Base-by-base conservation (phyloP, 805 yeast species). In the Millerozyma acaciae region DNA sequence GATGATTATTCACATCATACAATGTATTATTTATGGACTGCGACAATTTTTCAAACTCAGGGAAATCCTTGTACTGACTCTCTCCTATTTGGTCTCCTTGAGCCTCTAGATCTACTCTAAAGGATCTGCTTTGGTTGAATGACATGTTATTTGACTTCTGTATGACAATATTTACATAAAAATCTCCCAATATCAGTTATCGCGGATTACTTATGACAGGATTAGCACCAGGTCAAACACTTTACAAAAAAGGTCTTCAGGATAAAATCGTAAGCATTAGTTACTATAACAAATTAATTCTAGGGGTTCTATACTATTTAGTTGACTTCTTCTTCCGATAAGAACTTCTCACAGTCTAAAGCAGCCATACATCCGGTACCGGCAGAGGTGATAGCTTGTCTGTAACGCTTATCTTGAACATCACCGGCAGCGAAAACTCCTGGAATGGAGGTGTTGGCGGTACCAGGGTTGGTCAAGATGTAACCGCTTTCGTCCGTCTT, bases 331-430 rank as follows among this genome's bases (percentile, higher is more conserved):
- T 56, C 53, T 37, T 84, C 94, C 28, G 90, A 67, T 42, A 89
- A 59, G 61, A 73, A 84, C 60, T 78, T 82, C 69, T 89, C 97
- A 55, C 90, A 86, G 53, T 93, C 97, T 42, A 93, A 75, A 40
- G 95, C 98, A 52, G 98, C 98, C 97, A 89, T 90, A 75, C 98
- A 93, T 44, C 98, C 98, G 43, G 96, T 76, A 56, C 98, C 98
- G n/a, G 98, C 98, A 60, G 97, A 88, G 26, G 98, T 93, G 57
- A 93, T 87, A 38, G 98, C 98, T 72, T 93, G 98, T 79, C 98
- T 86, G 68, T 90, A 93, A 60, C 76, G 78, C 63, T 86, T 82
- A 67, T 93, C 98, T 68, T 93, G 98, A 37, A 93, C 98, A 57
- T 93, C 98, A 67, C 98, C 98, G 39, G 98, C 98, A 40, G 98